A percentile compares a stretch with the other conserved stretches of the same genome.
These are phyloP conservation scores for Rhodosporidiobolus sp. DNA, from an alignment of 768 basidiomycete species.

Conservation along the genomic window DNA sequence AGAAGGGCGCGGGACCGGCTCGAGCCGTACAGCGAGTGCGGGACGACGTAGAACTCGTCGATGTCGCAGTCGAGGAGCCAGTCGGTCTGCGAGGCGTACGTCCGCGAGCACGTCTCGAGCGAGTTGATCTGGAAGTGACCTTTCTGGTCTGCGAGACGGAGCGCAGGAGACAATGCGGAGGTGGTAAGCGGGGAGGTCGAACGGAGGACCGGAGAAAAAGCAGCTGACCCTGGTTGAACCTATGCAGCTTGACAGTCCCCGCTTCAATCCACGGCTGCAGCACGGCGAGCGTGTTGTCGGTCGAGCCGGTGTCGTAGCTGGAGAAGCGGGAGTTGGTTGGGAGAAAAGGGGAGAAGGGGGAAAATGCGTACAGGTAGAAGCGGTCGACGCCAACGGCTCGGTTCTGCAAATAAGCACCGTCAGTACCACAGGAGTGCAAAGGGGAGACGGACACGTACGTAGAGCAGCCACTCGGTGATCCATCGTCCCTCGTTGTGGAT, in stretches of 20 bases:
- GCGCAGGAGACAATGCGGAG: too few species aligned
- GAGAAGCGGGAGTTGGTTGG: not conserved
- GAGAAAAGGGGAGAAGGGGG: not conserved
- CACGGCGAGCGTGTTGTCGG: slow-evolving; percentile 14
- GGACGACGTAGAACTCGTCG: slow-evolving; percentile 27
- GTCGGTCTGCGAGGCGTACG: not conserved
- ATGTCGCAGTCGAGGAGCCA: slow-evolving; percentile 29
- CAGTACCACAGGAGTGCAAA: not conserved
- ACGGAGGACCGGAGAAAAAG: not conserved
- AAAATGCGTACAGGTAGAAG: slow-evolving; percentile 10
- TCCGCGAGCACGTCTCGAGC: slow-evolving; percentile 9
- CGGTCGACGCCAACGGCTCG: slow-evolving; percentile 11
- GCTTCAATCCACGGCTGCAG: slow-evolving; percentile 20
- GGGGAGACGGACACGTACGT: not conserved
- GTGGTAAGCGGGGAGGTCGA: not conserved
- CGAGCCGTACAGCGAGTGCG: not conserved
- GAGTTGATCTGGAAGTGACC: slow-evolving; percentile 7
- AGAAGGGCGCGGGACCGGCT: not conserved
- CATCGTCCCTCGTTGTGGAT: not conserved
- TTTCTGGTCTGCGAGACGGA: slow-evolving; percentile 1
- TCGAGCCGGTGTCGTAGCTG: slow-evolving; percentile 22
- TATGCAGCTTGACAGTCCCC: slow-evolving; percentile 12
- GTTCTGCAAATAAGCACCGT: not conserved
- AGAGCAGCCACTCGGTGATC: slow-evolving; percentile 11
- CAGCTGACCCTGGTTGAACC: not conserved